Evolutionary conservation across 768 basidiomycete species (phyloP).

Genomic region (Punctularia strigosozonata): DNA sequence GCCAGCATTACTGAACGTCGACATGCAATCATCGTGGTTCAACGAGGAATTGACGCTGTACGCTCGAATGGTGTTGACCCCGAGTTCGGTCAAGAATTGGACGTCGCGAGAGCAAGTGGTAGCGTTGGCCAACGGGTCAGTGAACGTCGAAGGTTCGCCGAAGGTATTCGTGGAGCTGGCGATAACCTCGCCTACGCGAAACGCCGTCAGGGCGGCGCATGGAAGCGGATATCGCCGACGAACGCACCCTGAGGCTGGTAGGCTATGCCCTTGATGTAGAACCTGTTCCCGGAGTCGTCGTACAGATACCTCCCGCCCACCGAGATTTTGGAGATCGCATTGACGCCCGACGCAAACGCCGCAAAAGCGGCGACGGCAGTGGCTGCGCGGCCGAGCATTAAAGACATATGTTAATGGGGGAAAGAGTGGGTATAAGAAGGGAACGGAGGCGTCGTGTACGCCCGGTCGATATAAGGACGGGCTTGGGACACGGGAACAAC

Average conservation of each 20-base stretch:
- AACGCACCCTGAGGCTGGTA: slow-evolving; percentile 70
- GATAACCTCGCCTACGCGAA: slow-evolving; percentile 22
- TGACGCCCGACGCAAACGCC: slow-evolving; percentile 33
- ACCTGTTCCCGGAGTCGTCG: slow-evolving; percentile 58
- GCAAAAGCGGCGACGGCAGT: slow-evolving; percentile 24
- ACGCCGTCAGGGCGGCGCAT: neutral
- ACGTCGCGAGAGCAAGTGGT: slow-evolving; percentile 68
- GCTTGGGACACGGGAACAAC: too few species aligned
- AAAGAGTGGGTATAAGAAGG: too few species aligned
- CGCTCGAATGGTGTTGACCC: slow-evolving; percentile 72
- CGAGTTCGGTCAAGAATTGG: slow-evolving; percentile 62
- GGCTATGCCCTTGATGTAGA: slow-evolving; percentile 82
- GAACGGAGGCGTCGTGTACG: too few species aligned
- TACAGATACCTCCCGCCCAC: slow-evolving; percentile 76
- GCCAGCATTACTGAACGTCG: slow-evolving; percentile 55
- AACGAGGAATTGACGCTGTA: slow-evolving; percentile 78
- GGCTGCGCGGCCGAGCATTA: slow-evolving; percentile 12
- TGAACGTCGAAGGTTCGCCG: slow-evolving; percentile 60
- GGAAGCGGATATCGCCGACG: neutral
- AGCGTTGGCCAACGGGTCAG: slow-evolving; percentile 65
- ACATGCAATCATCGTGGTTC: slow-evolving; percentile 87
- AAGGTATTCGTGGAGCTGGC: slow-evolving; percentile 46
- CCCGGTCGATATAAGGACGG: too few species aligned
- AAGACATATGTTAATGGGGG: too few species aligned
- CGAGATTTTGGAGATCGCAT: slow-evolving; percentile 59